These are phyloP conservation scores for Hymenoscyphus linearis DNA, from an alignment of 2,329 filamentous ascomycete genomes.

Conservation along the genomic window DNA sequence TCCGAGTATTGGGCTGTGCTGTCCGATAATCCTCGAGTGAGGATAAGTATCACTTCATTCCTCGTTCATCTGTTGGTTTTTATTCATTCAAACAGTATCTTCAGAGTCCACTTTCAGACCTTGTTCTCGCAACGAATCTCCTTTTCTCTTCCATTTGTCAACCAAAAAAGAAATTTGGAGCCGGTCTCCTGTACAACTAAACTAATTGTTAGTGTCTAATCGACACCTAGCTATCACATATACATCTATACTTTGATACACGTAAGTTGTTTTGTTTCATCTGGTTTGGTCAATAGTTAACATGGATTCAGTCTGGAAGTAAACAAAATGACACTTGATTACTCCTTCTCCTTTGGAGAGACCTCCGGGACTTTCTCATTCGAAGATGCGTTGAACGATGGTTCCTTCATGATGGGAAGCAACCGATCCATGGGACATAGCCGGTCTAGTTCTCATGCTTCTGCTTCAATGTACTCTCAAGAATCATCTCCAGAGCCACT, in stretches of 20 bases:
- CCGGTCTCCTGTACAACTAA: slow-evolving; percentile 27
- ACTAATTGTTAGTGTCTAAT: slow-evolving; percentile 30
- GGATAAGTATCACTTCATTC: slow-evolving; percentile 30
- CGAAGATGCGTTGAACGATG: slow-evolving; percentile 51
- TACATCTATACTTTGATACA: slow-evolving; percentile 12
- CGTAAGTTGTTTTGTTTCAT: slow-evolving; percentile 19
- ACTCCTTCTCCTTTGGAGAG: slow-evolving; percentile 50
- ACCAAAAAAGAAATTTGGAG: slow-evolving; percentile 23
- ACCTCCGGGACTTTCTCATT: slow-evolving; percentile 48
- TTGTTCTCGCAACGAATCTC: slow-evolving; percentile 29
- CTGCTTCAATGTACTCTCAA: slow-evolving; percentile 51
- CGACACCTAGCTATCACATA: slow-evolving; percentile 10
- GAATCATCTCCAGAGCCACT: slow-evolving; percentile 66
- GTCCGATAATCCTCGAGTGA: slow-evolving; percentile 12
- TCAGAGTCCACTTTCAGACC: slow-evolving; percentile 24
- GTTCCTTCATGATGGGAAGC: slow-evolving; percentile 40
- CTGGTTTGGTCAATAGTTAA: slow-evolving; percentile 12
- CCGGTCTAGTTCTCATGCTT: slow-evolving; percentile 33
- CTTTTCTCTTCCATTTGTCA: slow-evolving; percentile 22
- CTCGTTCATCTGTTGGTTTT: slow-evolving; percentile 27
- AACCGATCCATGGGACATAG: slow-evolving; percentile 37
- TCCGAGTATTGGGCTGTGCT: slow-evolving; percentile 27
- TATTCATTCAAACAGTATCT: slow-evolving; percentile 25
- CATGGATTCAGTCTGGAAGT: slow-evolving; percentile 49
- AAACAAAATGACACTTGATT: slow-evolving; percentile 54